Conservation (phyloP, 2,329 filamentous ascomycete genomes). For the Trichophyton simii region DNA sequence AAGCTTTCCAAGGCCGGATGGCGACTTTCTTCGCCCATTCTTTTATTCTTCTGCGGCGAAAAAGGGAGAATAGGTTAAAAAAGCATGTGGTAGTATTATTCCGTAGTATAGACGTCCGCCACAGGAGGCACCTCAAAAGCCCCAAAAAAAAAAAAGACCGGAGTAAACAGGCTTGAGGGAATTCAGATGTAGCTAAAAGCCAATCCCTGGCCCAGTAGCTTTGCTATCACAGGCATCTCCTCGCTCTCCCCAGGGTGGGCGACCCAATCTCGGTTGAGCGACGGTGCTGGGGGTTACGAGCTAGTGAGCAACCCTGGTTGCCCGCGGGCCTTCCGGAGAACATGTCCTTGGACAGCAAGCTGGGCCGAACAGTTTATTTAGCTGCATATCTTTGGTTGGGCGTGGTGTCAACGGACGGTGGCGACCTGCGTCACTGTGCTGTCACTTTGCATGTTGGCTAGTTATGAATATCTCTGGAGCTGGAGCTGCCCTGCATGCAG, state of each 20-base stretch:
- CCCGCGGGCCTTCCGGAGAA: neutral
- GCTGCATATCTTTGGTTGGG: neutral
- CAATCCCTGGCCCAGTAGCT: neutral
- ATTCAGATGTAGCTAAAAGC: neutral
- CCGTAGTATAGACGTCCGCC: too few species aligned
- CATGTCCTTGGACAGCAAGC: neutral
- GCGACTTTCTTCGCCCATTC: neutral
- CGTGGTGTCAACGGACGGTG: neutral
- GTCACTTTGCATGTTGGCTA: too few species aligned
- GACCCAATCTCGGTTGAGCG: neutral
- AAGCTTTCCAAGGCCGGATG: conserved; percentile 4
- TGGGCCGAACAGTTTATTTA: neutral
- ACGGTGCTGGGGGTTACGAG: neutral
- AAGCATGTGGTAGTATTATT: neutral
- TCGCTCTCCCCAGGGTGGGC: neutral
- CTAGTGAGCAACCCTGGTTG: neutral
- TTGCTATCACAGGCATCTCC: neutral
- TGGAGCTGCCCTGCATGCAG: too few species aligned
- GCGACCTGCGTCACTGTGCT: too few species aligned
- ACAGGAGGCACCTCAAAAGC: too few species aligned
- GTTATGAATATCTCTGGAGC: too few species aligned
- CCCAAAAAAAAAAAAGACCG: too few species aligned
- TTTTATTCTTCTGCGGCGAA: neutral
- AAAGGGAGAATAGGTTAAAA: neutral
- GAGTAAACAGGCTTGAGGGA: neutral